These are phyloP conservation scores for Vitis hybrid DNA, from an alignment of 177 flowering plant species.

Conservation along the genomic window DNA sequence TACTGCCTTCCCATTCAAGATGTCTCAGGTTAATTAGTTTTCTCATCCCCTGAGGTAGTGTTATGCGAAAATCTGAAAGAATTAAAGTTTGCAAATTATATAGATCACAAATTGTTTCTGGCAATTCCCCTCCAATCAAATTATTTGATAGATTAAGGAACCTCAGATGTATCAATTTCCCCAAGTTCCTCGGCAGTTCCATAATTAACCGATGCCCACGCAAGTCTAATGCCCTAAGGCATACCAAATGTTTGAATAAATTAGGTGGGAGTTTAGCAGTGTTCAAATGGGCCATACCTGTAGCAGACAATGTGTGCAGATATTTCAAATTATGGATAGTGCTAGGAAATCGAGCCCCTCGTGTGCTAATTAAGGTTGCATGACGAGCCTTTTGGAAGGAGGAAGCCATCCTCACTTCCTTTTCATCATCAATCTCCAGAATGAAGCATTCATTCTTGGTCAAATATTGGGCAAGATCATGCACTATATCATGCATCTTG, in stretches of 20 bases:
- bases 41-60: slow-evolving; percentile 10
- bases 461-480: slow-evolving; percentile 12
- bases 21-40: slow-evolving; percentile 8
- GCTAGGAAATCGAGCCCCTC: neutral
- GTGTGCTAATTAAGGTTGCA: neutral
- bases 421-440: neutral
- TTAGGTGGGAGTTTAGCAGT: neutral
- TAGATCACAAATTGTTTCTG: neutral
- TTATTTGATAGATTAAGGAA: neutral
- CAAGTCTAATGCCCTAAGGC: slow-evolving; percentile 10
- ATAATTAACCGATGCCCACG: too few relatives aligned
- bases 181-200: neutral
- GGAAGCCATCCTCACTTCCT: neutral
- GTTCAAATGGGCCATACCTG: neutral
- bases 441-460: slow-evolving; percentile 3
- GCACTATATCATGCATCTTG: slow-evolving; percentile 31
- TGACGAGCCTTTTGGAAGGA: neutral
- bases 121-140: too few relatives aligned
- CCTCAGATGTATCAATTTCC: slow-evolving; percentile 4
- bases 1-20: neutral
- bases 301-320: neutral
- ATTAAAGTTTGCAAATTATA: slow-evolving; percentile 15
- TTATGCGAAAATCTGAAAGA: too few relatives aligned
- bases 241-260: neutral
- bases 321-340: neutral